Evolutionary conservation across 2,329 filamentous ascomycete genomes (phyloP), one percentile per base, ranked within the genome.

Genomic region (Tolypocladium sp.): DNA sequence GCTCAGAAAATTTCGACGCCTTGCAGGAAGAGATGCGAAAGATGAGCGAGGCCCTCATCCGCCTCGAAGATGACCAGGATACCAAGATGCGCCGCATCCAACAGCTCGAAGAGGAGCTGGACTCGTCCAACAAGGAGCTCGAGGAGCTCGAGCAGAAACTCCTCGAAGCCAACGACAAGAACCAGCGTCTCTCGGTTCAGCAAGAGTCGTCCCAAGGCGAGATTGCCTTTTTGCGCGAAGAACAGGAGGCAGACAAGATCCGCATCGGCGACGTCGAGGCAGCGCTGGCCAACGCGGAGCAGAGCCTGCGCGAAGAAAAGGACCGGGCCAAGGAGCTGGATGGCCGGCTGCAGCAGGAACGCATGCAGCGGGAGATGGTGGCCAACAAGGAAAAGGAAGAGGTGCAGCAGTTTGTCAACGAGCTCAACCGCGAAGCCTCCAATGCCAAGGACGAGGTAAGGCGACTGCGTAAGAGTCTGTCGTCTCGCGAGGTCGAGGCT

Each of bases 161-260:
- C 20, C 82, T 87, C 46, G 93, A 97, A 69, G 80, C 91, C 8
- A 93, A 93, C 69, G 86, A 89, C 66, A 97, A 97, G 79, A 88
- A 89, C 55, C 89, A 96, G 67, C 85, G 92, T 57, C 81, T 97
- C 3, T 88, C 89, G 4, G 91, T 99, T 38, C 92, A 97, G 69
- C 88, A 93, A 64, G 94, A 99, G 74, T 96, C 91, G 6, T 88
- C 89, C 59, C 93, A 97, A 67, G 88, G 88, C 60, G 94, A 99
- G 73, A 95, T 97, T 73, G 87, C 90, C 1, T 99, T 99, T 81
- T 74, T 99, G 56, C 87, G 94, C 2, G 94, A 99, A 70, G 94
- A 99, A 76, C 94, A 99, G 73, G 94, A 99, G 74, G 85, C 84
- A 22, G 94, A 99, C 78, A 99, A 99, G 81, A 96, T 99, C 71